Evolutionary conservation across 345 rosid genomes (phyloP).

Genomic region (Iberis pinnata): DNA sequence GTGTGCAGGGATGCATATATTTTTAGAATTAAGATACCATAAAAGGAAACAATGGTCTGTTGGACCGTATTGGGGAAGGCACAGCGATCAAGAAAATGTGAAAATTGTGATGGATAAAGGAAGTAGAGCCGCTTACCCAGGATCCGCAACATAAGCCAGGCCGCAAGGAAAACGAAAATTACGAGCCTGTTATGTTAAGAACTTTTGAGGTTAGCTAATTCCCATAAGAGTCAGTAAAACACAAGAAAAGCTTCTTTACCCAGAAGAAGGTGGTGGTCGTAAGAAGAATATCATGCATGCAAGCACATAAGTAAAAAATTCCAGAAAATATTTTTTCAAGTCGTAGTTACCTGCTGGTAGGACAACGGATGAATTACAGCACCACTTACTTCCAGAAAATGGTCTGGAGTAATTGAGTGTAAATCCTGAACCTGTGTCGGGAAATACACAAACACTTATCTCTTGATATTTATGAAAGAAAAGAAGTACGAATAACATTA

Average conservation of each 20-base stretch:
- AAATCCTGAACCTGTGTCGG: slow-evolving; percentile 81
- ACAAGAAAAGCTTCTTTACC: no score
- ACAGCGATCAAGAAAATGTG: slow-evolving; percentile 7
- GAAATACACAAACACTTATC: slow-evolving; percentile 10
- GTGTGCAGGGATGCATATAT: no score
- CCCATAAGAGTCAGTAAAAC: slow-evolving; percentile 7
- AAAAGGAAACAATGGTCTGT: neutral
- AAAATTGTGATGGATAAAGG: slow-evolving; percentile 13
- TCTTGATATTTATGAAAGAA: slow-evolving; percentile 4
- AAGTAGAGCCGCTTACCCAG: slow-evolving; percentile 59
- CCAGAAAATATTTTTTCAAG: neutral
- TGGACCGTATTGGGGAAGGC: neutral
- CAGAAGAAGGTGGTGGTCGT: no score
- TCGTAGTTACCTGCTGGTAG: slow-evolving; percentile 72
- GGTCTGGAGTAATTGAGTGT: slow-evolving; percentile 77
- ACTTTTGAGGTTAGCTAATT: slow-evolving; percentile 17
- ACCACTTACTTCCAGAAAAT: slow-evolving; percentile 92
- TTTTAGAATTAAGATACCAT: neutral
- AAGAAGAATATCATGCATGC: slow-evolving; percentile 8
- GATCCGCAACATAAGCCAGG: slow-evolving; percentile 80
- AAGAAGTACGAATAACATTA: slow-evolving; percentile 8
- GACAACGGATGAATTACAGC: slow-evolving; percentile 88
- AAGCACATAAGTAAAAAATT: neutral
- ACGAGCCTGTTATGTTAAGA: slow-evolving; percentile 62
- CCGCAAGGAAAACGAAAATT: slow-evolving; percentile 87